These are phyloP conservation scores for Backusella psychrophila DNA, from an alignment of 192 early-diverging fungal species.

Conservation along the genomic window DNA sequence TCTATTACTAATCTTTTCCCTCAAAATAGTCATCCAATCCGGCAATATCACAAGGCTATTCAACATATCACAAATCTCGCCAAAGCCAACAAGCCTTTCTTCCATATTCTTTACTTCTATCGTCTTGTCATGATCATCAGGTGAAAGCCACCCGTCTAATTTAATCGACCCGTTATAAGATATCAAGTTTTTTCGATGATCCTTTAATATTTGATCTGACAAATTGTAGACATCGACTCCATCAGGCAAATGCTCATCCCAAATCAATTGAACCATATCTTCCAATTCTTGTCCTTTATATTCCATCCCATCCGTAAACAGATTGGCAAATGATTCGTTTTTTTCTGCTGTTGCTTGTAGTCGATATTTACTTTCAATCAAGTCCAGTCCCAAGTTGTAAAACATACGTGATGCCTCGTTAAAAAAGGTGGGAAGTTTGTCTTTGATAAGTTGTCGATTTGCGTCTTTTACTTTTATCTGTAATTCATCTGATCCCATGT, in stretches of 20 bases:
- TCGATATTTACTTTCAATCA: background rate
- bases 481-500: background rate
- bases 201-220: slow-evolving; percentile 5
- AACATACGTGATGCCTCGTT: background rate
- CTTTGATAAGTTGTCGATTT: background rate
- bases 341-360: background rate
- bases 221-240: background rate
- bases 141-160: background rate
- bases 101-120: background rate
- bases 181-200: background rate
- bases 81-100: background rate
- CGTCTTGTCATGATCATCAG: background rate
- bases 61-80: background rate
- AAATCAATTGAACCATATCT: background rate
- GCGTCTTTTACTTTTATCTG: background rate
- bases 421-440: background rate
- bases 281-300: background rate
- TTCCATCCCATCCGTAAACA: background rate
- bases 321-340: background rate
- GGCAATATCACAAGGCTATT: background rate
- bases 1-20: background rate
- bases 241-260: slow-evolving; percentile 11
- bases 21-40: background rate
- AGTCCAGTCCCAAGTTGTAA: background rate
- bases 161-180: background rate